phyloP scores from a whole-genome alignment of 2,329 filamentous ascomycete genomes.

The Phaeosphaeria sp. region DNA sequence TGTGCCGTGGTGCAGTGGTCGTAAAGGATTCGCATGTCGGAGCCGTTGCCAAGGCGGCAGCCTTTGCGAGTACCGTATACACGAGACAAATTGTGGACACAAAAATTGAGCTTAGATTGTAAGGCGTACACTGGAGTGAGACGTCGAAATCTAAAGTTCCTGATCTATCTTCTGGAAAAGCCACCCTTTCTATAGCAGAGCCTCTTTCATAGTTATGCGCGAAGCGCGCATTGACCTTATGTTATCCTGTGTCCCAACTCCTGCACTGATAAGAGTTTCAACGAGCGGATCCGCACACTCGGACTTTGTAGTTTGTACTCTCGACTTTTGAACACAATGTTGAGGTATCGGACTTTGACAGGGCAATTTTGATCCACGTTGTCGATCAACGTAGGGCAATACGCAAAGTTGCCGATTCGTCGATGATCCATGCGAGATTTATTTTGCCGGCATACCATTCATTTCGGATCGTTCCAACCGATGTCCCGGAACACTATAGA shows the following conservation, averaged over 20 bases:
- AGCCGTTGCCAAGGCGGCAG: conserved; percentile 12
- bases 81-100: conserved; percentile 7
- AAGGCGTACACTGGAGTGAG: neutral
- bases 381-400: conserved; percentile 2
- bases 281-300: neutral
- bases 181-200: neutral
- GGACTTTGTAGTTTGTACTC: neutral
- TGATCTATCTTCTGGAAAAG: neutral
- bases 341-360: neutral
- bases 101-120: conserved; percentile 16
- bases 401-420: neutral
- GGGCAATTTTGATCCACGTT: neutral
- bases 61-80: conserved; percentile 7
- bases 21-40: conserved; percentile 3
- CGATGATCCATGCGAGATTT: conserved; percentile 2
- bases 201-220: neutral
- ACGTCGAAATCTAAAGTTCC: neutral
- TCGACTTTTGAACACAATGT: neutral
- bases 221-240: neutral
- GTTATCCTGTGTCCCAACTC: neutral
- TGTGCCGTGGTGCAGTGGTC: conserved; percentile 1
- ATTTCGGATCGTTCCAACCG: conserved; percentile 24
- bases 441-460: conserved; percentile 34
- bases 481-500: conserved; percentile 9
- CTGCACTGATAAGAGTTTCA: neutral